Evolutionary conservation across 2,329 filamentous ascomycete genomes (phyloP), one percentile per base, ranked within the genome.

Genomic region (Graphilbum fragrans): DNA sequence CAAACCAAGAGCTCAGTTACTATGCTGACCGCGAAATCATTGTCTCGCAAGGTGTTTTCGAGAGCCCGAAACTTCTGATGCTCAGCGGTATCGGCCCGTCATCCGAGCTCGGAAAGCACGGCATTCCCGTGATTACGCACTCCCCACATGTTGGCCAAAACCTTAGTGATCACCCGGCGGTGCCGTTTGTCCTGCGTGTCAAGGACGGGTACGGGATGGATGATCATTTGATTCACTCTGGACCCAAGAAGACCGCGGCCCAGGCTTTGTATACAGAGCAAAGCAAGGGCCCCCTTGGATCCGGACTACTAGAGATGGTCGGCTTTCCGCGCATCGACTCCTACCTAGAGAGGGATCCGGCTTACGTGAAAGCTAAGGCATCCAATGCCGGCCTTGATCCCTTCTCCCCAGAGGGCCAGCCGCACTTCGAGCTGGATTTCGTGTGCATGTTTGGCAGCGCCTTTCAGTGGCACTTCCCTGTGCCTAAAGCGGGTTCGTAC

Each of bases 41-140:
- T 10, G 54, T 72, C 3, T 63, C 63, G 0, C 53, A 59, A 16
- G 77, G 77, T 17, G 67, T 73, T 1, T 81, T 73, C 57, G 77
- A 81, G 58, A 70, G 70, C 2, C 76, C 77, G 7, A 77, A 82
- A 55, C 58, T 83, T 3, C 69, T 83, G 12, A 74, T 78, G 59
- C 67, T 81, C 2, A 73, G 66, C 39, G 79, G 79, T n/a, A 66
- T 82, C 27, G 78, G 78, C 0, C 74, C 75, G 0, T 51, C 56
- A 11, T 53, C 59, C 0, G 69, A 77, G 48, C 65, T 83, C 6
- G 47, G 63, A 18, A 60, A 62, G 40, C 66, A 72, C 51, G 57
- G 62, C n/a, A 80, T 82, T 47, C 52, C 63, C 2, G 58, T 72
- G 1, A 48, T 78, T 17, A 61, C 67, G 4, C 65, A 80, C 46